Evolutionary conservation across 164 flowering plant species (phyloP), one percentile per base, ranked within the genome.

Genomic region (Malania oleifera): DNA sequence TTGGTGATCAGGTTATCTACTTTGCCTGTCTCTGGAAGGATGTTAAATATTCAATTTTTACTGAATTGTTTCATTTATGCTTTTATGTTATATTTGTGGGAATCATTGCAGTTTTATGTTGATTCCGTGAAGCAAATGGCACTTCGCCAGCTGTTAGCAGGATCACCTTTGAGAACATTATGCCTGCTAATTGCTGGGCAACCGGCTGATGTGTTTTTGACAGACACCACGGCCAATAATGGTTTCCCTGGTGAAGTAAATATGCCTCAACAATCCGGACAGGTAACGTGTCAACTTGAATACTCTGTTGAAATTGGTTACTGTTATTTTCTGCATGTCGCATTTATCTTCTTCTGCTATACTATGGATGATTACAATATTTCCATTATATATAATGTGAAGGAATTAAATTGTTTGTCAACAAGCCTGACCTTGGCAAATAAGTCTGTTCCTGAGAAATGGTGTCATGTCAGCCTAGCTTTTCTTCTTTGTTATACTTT

Each of bases 61-160:
- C 40, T 59, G 47, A 11, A 44, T 44, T 39, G 0, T 48, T 54
- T 11, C 46, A 50, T 35, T 43, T 10, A 54, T 23, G 26, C 29
- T 25, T 34, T 26, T 12, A 17, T 19, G 29, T 18, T 40, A 19
- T 38, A 58, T 13, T 41, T 54, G 20, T 14, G 9, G 28, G 44
- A 14, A 34, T 26, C 12, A 14, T 24, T 82, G 82, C 86, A 95
- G 99, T 85, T 81, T 56, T 87, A 87, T 75, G 75, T 72, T 46
- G 97, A 95, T 38, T 85, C 99, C 22, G 85, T 89, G 68, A 95
- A 82, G 79, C 84, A 82, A 79, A 88, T 95, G 97, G 95, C 99
- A 22, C 81, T 81, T 59, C 69, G 62, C 28, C 96, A 88, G 75
- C 74, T 95, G 47, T 72, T 80, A 60, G 70, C 89, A 8, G 99